Conservation (phyloP, 352 stramenopile species). For the Phytophthora brassicae region DNA sequence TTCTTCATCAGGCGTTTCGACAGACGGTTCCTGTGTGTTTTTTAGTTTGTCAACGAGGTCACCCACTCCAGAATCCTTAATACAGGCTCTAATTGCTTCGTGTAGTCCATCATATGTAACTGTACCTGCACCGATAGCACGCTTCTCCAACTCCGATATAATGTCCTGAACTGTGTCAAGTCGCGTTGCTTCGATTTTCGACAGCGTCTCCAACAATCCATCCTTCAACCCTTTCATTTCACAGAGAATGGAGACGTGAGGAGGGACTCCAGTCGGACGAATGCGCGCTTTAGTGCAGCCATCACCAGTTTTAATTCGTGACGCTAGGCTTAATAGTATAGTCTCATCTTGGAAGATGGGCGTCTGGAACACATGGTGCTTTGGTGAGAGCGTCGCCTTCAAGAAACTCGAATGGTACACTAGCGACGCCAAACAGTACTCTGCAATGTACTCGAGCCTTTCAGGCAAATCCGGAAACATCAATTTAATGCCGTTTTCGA, state of each 20-base stretch:
- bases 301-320: not conserved
- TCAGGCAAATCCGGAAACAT: not conserved
- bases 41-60: not conserved
- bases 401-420: not conserved
- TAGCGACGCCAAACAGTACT: not conserved
- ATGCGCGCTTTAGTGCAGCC: not conserved
- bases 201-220: not conserved
- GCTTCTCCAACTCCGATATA: not conserved
- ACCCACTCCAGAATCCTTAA: not conserved
- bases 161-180: not conserved
- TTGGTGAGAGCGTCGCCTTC: not conserved
- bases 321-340: not conserved
- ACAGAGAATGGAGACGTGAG: not conserved
- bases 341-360: not conserved
- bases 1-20: not conserved
- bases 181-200: not conserved
- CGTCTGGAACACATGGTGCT: not conserved
- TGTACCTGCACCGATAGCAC: not conserved
- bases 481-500: not conserved
- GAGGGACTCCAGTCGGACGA: not conserved
- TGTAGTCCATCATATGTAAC: not conserved
- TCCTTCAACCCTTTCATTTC: not conserved
- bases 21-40: not conserved
- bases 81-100: not conserved
- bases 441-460: not conserved